These are phyloP conservation scores for Vigna angularis DNA, from an alignment of 306 rosid species.

Conservation along the genomic window DNA sequence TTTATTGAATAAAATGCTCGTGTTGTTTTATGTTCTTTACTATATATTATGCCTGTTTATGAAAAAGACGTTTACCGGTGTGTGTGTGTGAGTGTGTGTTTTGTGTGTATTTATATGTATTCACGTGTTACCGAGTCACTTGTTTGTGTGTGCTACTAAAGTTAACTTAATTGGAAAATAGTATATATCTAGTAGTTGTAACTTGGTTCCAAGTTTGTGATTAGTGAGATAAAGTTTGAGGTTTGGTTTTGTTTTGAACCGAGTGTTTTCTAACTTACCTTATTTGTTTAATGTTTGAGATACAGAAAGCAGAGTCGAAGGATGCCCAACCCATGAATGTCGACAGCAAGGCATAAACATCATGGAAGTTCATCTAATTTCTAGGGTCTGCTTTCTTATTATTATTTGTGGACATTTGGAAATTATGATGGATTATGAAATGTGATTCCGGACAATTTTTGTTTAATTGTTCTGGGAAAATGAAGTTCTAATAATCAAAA, in stretches of 20 bases:
- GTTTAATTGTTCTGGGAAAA: not conserved
- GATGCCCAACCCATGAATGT: slow-evolving; percentile 39
- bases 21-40: no score
- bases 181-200: not conserved
- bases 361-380: not conserved
- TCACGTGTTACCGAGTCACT: not conserved
- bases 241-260: not conserved
- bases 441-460: not conserved
- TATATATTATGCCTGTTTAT: no score
- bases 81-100: no score
- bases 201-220: not conserved
- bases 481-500: not conserved
- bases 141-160: not conserved
- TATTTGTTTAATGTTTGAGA: not conserved
- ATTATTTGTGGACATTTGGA: slow-evolving; percentile 5
- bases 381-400: not conserved
- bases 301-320: slow-evolving; percentile 29
- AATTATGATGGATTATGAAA: slow-evolving; percentile 22
- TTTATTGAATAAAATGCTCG: not conserved
- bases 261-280: not conserved
- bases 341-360: slow-evolving; percentile 41
- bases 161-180: not conserved
- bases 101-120: no score
- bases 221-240: not conserved
- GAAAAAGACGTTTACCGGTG: not conserved